Evolutionary conservation across 2,329 filamentous ascomycete genomes (phyloP).

Genomic region (Paramyrothecium sp.): DNA sequence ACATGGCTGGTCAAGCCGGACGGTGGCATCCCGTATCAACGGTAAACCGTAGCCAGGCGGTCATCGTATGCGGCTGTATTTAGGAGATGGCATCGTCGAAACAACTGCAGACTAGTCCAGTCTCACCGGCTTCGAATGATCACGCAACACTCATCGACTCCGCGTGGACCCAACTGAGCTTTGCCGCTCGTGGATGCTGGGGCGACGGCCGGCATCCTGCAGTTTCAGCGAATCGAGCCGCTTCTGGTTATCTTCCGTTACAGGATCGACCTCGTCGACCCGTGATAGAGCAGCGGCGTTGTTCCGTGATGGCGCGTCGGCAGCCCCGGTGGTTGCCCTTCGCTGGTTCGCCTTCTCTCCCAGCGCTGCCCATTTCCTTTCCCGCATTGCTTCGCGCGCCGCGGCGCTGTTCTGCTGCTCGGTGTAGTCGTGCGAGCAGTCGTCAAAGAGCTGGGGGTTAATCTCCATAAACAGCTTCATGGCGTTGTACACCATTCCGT

Average conservation of each 20-base stretch:
- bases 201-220: slow-evolving; percentile 72
- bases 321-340: slow-evolving; percentile 40
- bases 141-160: slow-evolving; percentile 38
- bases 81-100: too few species aligned
- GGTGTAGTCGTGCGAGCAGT: slow-evolving; percentile 97
- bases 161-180: slow-evolving; percentile 54
- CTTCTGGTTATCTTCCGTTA: slow-evolving; percentile 81
- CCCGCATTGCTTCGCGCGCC: slow-evolving; percentile 76
- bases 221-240: slow-evolving; percentile 86
- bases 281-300: slow-evolving; percentile 44
- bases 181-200: slow-evolving; percentile 57
- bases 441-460: slow-evolving; percentile 96
- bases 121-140: too few species aligned
- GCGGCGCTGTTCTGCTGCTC: slow-evolving; percentile 91
- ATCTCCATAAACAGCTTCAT: slow-evolving; percentile 99
- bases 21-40: too few species aligned
- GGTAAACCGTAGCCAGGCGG: too few species aligned
- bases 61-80: too few species aligned
- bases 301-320: slow-evolving; percentile 29
- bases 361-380: slow-evolving; percentile 87
- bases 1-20: too few species aligned
- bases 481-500: slow-evolving; percentile 99
- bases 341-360: slow-evolving; percentile 75
- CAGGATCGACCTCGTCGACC: slow-evolving; percentile 75
- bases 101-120: too few species aligned